Base-by-base conservation (phyloP, 148 eudicot genomes). In the Heliosperma pusillum region DNA sequence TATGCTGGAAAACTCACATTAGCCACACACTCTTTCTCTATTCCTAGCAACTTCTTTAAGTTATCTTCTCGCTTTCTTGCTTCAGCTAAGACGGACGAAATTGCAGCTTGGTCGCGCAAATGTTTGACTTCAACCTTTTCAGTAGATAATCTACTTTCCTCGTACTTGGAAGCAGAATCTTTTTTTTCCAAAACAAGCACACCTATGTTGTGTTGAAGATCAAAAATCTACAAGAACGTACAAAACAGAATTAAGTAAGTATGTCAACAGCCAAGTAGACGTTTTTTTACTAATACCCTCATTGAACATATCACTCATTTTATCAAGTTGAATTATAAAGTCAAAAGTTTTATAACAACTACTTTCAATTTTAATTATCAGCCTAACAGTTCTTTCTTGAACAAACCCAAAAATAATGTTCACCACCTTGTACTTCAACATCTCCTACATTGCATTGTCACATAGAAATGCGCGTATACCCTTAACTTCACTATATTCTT, bases 1-100 rank as follows among this genome's bases (percentile, higher is more conserved):
- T 29, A 19, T 24, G 22, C 7, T 4, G 45, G 20, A 16, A 69
- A 63, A 57, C 86, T 75, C 88, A 94, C 98, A 90, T 89, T 91
- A 75, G 90, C 80, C 69, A 91, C 92, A 72, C 96, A 91, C 83
- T 94, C 96, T 81, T 92, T 89, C 85, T 94, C 97, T 70, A 94
- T 84, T 64, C 93, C 98, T 40, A 91, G 84, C 72, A 92, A 86
- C 85, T 91, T 94, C 85, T 85, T 94, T 77, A 94, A 76, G 81
- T 80, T 84, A 58, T 88, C 97, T 85, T 91, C 98, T 30, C 85
- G 91, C 76, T 87, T 91, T 84, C 72, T 90, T 42, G 92, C 90
- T 82, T 86, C 96, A 58, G 92, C 88, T 79, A 94, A 78, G 65
- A 84, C 88, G 55, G 92, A 84, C 25, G 86, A 76, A 30, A 83